Conservation (phyloP, 495 filamentous ascomycete species). For the Lophiostoma macrostomum region DNA sequence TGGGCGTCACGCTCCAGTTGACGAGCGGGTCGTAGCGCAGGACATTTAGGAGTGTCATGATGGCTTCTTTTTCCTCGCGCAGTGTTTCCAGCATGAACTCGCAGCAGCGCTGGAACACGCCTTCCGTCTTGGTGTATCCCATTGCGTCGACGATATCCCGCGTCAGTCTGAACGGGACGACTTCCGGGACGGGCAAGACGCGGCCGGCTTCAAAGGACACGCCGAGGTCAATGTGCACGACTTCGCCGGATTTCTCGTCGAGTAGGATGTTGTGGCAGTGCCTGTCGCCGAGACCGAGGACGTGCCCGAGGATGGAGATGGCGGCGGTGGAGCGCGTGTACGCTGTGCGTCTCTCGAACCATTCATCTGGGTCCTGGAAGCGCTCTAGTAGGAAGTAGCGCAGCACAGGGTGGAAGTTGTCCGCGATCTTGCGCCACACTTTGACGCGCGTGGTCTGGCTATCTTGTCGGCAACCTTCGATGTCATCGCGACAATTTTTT, state of each 20-base stretch:
- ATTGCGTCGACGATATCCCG: constrained; percentile 95
- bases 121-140: constrained; percentile 92
- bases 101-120: constrained; percentile 92
- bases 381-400: constrained; percentile 95
- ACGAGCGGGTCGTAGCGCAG: constrained; percentile 95
- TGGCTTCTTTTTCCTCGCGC: constrained; percentile 85
- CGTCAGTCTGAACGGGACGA: constrained; percentile 93
- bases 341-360: constrained; percentile 81
- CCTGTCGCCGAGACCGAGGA: constrained; percentile 90
- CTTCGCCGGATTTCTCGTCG: constrained; percentile 85
- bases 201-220: constrained; percentile 96
- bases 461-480: constrained; percentile 65
- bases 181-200: constrained; percentile 86
- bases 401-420: constrained; percentile 89
- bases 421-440: constrained; percentile 68
- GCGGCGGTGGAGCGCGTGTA: constrained; percentile 92
- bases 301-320: constrained; percentile 90
- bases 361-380: constrained; percentile 91
- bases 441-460: constrained; percentile 67
- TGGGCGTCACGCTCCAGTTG: constrained; percentile 89
- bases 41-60: constrained; percentile 96
- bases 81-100: constrained; percentile 95
- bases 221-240: constrained; percentile 93
- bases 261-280: constrained; percentile 96
- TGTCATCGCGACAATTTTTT: constrained; percentile 69